Percentiles rank a stretch among this genome's conserved stretches.
Evolutionary conservation across 2,329 filamentous ascomycete genomes (phyloP).

Genomic region (Fusarium heterosporum): DNA sequence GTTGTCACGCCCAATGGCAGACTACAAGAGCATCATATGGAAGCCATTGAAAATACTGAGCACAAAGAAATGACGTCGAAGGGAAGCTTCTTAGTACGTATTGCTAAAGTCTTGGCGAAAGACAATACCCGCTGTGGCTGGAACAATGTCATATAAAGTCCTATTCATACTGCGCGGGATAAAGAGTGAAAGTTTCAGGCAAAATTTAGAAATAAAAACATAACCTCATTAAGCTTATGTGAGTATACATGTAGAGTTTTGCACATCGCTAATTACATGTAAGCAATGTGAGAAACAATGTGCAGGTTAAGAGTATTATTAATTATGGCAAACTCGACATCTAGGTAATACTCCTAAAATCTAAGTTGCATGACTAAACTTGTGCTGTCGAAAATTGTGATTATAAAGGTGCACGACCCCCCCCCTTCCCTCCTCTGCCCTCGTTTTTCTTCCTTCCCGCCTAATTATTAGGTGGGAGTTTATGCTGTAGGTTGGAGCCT

Average conservation of each 20-base stretch:
- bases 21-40: background rate
- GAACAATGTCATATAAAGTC: too few species aligned
- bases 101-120: conserved; percentile 2
- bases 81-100: conserved; percentile 7
- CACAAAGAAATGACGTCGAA: conserved; percentile 21
- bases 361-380: background rate
- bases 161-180: too few species aligned
- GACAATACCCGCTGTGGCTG: conserved; percentile 18
- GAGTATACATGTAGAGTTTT: background rate
- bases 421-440: background rate
- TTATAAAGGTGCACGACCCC: background rate
- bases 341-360: background rate
- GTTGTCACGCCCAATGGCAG: background rate
- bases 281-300: background rate
- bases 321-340: background rate
- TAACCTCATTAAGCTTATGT: background rate
- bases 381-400: background rate
- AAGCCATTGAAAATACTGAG: background rate
- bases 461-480: background rate
- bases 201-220: background rate
- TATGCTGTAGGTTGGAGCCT: background rate
- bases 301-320: too few species aligned
- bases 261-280: background rate
- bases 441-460: background rate
- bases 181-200: too few species aligned